Conservation (phyloP, 2,329 filamentous ascomycete genomes). For the Botrytis pseudocinerea region DNA sequence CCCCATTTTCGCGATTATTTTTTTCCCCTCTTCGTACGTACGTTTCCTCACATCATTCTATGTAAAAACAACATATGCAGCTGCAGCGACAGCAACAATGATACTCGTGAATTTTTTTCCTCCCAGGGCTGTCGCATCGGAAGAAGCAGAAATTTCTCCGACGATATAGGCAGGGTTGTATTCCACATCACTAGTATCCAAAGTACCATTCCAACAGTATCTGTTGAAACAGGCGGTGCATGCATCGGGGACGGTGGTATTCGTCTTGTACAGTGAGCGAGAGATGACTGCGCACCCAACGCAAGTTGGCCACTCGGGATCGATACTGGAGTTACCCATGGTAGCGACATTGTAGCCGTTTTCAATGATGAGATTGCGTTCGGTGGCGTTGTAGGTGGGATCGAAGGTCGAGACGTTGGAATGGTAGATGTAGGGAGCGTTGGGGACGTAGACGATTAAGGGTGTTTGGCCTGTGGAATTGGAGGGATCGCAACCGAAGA, state of each 20-base stretch:
- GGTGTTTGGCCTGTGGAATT: conserved; percentile 63
- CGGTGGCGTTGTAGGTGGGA: conserved; percentile 58
- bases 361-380: conserved; percentile 77
- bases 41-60: neutral
- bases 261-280: conserved; percentile 72
- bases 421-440: conserved; percentile 72
- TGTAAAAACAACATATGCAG: neutral
- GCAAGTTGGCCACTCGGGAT: conserved; percentile 76
- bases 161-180: conserved; percentile 34
- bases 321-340: conserved; percentile 75
- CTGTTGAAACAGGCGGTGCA: conserved; percentile 74
- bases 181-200: conserved; percentile 29
- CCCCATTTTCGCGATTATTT: neutral
- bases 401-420: conserved; percentile 82
- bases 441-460: conserved; percentile 84
- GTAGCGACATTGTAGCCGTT: conserved; percentile 88
- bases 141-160: conserved; percentile 17
- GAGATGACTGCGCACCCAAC: conserved; percentile 84
- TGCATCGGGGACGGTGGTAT: conserved; percentile 64
- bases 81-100: neutral
- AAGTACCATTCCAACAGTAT: conserved; percentile 87
- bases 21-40: neutral
- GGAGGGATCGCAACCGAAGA: conserved; percentile 73
- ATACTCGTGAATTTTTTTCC: neutral
- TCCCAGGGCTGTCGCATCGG: neutral